Evolutionary conservation across 345 rosid species (phyloP).

Genomic region (rapeseed (Brassica napus)): Da-Ae NC_063436.1:10844001-10844500

Average conservation of each 20-base stretch:
- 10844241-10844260: background rate
- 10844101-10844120: background rate
- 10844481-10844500: background rate
- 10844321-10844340: background rate
- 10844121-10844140: background rate
- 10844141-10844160: background rate
- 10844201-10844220: background rate
- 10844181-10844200: background rate
- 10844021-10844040: background rate
- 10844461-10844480: background rate
- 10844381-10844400: background rate
- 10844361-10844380: background rate
- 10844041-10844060: background rate
- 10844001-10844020: background rate
- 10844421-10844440: background rate
- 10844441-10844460: background rate
- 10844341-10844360: background rate
- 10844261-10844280: background rate
- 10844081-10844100: background rate
- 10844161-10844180: conserved; percentile 1
- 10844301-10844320: background rate
- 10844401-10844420: background rate
- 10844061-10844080: background rate
- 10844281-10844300: background rate
- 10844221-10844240: background rate